Percentiles rank a stretch among this genome's conserved stretches.
Conservation (phyloP, 2,329 filamentous ascomycete genomes). For the Canariomyces notabilis region DNA sequence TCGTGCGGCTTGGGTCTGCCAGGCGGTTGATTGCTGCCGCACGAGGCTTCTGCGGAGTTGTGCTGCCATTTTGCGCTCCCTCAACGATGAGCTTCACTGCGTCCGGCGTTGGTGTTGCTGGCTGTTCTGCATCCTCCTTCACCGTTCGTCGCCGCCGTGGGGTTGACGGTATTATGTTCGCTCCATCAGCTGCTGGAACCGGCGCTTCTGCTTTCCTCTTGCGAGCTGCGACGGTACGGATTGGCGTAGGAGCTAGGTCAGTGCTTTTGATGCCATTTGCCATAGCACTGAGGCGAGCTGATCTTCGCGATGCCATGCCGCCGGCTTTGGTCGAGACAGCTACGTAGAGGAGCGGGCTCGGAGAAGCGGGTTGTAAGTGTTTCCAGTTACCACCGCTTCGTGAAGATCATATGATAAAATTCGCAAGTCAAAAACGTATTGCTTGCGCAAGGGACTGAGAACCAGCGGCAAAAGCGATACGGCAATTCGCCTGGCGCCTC, state of each 20-base stretch:
- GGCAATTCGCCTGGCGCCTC: no score
- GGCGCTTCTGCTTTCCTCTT: conserved; percentile 28
- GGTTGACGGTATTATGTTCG: conserved; percentile 19
- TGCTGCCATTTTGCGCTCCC: background rate
- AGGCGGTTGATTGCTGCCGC: conserved; percentile 47
- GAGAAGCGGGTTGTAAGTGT: no score
- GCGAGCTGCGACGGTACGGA: conserved; percentile 16
- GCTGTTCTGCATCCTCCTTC: conserved; percentile 33
- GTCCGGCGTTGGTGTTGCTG: conserved; percentile 45
- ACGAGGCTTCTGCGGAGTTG: conserved; percentile 33
- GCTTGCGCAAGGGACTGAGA: no score
- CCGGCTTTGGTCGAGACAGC: background rate
- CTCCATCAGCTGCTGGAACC: conserved; percentile 6
- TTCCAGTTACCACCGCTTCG: no score
- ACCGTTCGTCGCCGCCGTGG: conserved; percentile 19
- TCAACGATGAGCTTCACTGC: conserved; percentile 38
- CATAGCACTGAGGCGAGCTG: conserved; percentile 38
- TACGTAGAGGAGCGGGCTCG: no score
- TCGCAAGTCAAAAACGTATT: no score
- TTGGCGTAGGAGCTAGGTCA: conserved; percentile 14
- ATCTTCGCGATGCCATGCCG: conserved; percentile 31
- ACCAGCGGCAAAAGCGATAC: no score
- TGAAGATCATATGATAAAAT: no score
- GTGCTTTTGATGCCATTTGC: conserved; percentile 11
- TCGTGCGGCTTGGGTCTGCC: conserved; percentile 59